Evolutionary conservation across 331 rosid genomes (phyloP).

Genomic region (Malus hybrid): DNA sequence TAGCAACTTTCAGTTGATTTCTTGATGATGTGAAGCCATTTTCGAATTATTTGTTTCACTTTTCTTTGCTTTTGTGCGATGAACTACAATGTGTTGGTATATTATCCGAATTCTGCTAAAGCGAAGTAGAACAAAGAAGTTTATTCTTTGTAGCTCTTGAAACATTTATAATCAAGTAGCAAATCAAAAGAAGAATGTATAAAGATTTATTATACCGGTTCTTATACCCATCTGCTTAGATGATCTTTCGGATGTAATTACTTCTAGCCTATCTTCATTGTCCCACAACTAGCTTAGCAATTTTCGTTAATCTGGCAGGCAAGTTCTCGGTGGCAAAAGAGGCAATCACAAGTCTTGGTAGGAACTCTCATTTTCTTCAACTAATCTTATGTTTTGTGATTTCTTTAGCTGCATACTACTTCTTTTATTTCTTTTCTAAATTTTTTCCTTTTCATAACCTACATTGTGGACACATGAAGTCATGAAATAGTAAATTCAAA

Average conservation of each 20-base stretch:
- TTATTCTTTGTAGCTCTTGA: neutral
- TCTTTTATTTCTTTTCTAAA: neutral
- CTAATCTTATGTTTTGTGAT: neutral
- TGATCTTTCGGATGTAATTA: neutral
- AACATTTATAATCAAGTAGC: neutral
- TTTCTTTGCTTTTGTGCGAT: neutral
- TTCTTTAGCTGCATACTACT: neutral
- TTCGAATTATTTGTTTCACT: neutral
- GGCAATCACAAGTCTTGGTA: conserved; percentile 91
- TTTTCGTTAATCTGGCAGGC: conserved; percentile 50
- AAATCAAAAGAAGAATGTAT: neutral
- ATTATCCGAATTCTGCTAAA: neutral
- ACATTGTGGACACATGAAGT: neutral
- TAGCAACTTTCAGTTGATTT: neutral
- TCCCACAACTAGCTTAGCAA: neutral
- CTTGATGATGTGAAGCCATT: neutral
- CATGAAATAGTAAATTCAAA: neutral
- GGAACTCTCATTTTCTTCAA: conserved; percentile 20
- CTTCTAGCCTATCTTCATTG: neutral
- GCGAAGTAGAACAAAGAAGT: conserved; percentile 1
- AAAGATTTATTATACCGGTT: neutral
- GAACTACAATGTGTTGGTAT: neutral
- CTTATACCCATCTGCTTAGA: neutral
- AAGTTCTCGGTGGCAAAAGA: conserved; percentile 82
- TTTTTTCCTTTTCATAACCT: neutral